Evolutionary conservation across 2,329 filamentous ascomycete species (phyloP).

Genomic region (Verticillium nubilum): DNA sequence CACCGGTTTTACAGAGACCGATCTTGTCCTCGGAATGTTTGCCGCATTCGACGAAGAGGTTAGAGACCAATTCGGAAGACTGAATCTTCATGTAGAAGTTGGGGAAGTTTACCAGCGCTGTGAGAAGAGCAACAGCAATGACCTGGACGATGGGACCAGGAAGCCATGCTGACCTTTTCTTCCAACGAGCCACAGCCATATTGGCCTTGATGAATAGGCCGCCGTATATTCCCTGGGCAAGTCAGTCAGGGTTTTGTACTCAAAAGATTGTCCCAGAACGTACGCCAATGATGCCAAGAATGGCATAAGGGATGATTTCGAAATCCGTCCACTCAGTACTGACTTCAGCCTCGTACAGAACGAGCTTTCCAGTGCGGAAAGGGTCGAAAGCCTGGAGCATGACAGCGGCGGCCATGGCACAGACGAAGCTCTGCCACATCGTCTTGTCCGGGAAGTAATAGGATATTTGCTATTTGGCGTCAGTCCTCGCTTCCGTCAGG

Average conservation of each 20-base stretch:
- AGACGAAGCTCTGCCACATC: slow-evolving; percentile 99
- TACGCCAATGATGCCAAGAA: slow-evolving; percentile 78
- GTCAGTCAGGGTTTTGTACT: slow-evolving; percentile 8
- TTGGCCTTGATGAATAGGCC: slow-evolving; percentile 93
- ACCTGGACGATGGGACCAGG: slow-evolving; percentile 77
- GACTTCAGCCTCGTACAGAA: slow-evolving; percentile 93
- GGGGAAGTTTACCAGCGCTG: slow-evolving; percentile 87
- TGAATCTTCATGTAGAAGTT: slow-evolving; percentile 96
- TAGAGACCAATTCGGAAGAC: slow-evolving; percentile 83
- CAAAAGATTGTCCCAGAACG: slow-evolving; percentile 14
- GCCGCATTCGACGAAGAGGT: slow-evolving; percentile 86
- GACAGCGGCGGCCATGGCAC: slow-evolving; percentile 96
- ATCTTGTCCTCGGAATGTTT: slow-evolving; percentile 79
- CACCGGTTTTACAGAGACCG: slow-evolving; percentile 82
- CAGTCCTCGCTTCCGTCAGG: background rate
- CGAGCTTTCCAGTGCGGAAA: slow-evolving; percentile 90
- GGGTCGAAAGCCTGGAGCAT: slow-evolving; percentile 90
- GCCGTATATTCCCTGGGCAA: slow-evolving; percentile 71
- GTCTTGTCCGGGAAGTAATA: slow-evolving; percentile 99
- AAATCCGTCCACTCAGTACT: slow-evolving; percentile 90
- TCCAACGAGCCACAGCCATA: slow-evolving; percentile 79
- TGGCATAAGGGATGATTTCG: slow-evolving; percentile 80
- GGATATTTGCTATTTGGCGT: slow-evolving; percentile 63
- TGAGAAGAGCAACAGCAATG: slow-evolving; percentile 69
- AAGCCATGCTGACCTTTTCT: slow-evolving; percentile 60